Evolutionary conservation across 1,284 basidiomycete genomes (phyloP).

Genomic region (Ganoderma resinaceum): DNA sequence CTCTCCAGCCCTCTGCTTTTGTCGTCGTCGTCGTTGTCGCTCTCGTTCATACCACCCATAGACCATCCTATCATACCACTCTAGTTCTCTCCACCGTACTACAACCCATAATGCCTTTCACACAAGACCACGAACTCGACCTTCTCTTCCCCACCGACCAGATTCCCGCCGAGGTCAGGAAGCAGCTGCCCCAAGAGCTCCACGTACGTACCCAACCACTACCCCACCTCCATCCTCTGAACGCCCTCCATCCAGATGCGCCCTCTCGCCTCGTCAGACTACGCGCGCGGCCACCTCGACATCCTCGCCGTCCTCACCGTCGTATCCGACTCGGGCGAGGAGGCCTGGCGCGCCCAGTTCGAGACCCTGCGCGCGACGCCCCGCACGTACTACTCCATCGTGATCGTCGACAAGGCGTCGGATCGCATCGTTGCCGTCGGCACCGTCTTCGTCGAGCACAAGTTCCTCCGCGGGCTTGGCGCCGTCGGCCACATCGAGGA

Average conservation of each 20-base stretch:
- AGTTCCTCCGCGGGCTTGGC: constrained; percentile 87
- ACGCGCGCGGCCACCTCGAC: constrained; percentile 82
- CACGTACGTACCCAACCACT: constrained; percentile 48
- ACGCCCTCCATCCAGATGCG: constrained; percentile 68
- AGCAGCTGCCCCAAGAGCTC: constrained; percentile 60
- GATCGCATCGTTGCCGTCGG: constrained; percentile 90
- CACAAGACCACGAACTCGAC: constrained; percentile 74
- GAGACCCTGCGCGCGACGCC: constrained; percentile 59
- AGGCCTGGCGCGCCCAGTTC: constrained; percentile 76
- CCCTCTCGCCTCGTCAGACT: constrained; percentile 88
- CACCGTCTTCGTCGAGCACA: constrained; percentile 88
- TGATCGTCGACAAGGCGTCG: constrained; percentile 77
- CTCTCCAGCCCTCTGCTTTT: not conserved
- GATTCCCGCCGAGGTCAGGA: constrained; percentile 67
- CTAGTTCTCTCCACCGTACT: constrained; percentile 8
- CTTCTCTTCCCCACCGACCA: constrained; percentile 76
- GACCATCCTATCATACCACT: constrained; percentile 15
- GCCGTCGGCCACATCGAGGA: constrained; percentile 96
- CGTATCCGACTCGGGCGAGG: constrained; percentile 79
- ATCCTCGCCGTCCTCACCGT: constrained; percentile 85
- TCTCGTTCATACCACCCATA: constrained; percentile 13
- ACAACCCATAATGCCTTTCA: constrained; percentile 55
- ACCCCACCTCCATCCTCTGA: not conserved
- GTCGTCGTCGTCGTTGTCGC: constrained; percentile 9
- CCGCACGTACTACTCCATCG: constrained; percentile 84